Evolutionary conservation across 2,329 filamentous ascomycete genomes (phyloP), one percentile per base, ranked within the genome.

Genomic region (Ascochyta pisi): DNA sequence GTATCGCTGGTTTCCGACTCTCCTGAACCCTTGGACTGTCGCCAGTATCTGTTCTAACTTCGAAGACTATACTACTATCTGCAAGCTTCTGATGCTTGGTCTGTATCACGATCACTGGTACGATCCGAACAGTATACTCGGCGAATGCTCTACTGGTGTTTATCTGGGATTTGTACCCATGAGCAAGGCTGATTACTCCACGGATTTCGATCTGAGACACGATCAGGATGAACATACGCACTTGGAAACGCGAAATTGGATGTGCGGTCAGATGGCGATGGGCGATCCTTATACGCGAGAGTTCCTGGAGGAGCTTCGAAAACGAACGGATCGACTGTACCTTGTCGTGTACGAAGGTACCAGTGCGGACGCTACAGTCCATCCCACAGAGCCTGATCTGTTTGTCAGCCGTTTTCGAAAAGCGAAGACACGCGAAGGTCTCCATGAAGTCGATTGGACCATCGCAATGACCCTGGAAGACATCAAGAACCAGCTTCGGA

Each of bases 211-310:
- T 4, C 6, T 56, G 0, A 49, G 44, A 16, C 52, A 62, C n/a
- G 54, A 61, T 29, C 50, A 35, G 1, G 26, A 64, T 3, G 13
- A 54, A 1, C 51, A 61, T 34, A 56, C 68, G 0, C 60, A 71
- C 37, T 33, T 53, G 3, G 45, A 73, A 35, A 55, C 57, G 0
- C 65, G 68, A 1, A 73, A 70, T 38, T 73, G 68, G 6, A 19
- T 70, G 3, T 70, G 63, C 16, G 68, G 68, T 0, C 68, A 70
- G n/a, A 73, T 73, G 67, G 68, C 69, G 0, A 68, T 73, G 1
- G 65, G 63, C 0, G 48, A 69, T 6, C 57, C 63, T 1, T 23
- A 69, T 12, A 70, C 69, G 0, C 53, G 58, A 7, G 49, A 47
- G 0, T 65, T 73, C 23, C 38, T 73, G 0, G 54, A 67, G 3